phyloP scores from a whole-genome alignment of 1,139 yeast species.

The Protomyces inouyei region DNA sequence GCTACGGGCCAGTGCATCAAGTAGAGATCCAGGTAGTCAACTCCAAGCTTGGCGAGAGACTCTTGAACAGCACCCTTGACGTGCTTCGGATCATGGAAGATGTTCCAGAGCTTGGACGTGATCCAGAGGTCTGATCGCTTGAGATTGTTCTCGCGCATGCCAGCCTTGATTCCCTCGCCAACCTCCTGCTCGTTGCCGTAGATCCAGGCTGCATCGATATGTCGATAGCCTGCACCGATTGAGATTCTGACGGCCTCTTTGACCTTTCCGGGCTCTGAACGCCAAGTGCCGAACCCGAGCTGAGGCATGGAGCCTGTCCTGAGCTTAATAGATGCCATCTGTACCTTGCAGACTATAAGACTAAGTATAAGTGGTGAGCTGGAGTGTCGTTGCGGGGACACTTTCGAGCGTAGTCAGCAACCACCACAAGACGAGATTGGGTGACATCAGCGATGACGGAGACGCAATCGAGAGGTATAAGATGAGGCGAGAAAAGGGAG shows the following conservation, averaged over 20 bases:
- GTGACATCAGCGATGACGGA: too few relatives aligned
- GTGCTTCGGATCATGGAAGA: conserved; percentile 45
- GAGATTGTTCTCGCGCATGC: conserved; percentile 56
- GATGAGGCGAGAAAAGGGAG: too few relatives aligned
- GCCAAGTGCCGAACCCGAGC: conserved; percentile 69
- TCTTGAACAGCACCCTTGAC: conserved; percentile 48
- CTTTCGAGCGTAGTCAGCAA: too few relatives aligned
- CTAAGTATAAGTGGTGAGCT: too few relatives aligned
- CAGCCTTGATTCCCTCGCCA: conserved; percentile 42
- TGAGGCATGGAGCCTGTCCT: conserved; percentile 23
- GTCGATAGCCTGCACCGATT: conserved; percentile 63
- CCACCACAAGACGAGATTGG: too few relatives aligned
- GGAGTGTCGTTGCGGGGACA: too few relatives aligned
- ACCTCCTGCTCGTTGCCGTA: conserved; percentile 44
- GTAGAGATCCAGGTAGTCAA: conserved; percentile 58
- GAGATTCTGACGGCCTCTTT: conserved; percentile 60
- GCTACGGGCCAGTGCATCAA: conserved; percentile 28
- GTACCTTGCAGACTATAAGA: too few relatives aligned
- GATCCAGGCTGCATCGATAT: conserved; percentile 43
- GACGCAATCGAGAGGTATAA: too few relatives aligned
- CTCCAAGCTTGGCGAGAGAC: conserved; percentile 51
- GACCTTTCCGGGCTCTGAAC: conserved; percentile 55
- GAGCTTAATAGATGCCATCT: background rate
- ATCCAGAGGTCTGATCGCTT: conserved; percentile 67
- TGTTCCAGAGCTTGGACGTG: conserved; percentile 59